Evolutionary conservation across 768 basidiomycete genomes (phyloP), one percentile per base, ranked within the genome.

Genomic region (Lentinula sp.): DNA sequence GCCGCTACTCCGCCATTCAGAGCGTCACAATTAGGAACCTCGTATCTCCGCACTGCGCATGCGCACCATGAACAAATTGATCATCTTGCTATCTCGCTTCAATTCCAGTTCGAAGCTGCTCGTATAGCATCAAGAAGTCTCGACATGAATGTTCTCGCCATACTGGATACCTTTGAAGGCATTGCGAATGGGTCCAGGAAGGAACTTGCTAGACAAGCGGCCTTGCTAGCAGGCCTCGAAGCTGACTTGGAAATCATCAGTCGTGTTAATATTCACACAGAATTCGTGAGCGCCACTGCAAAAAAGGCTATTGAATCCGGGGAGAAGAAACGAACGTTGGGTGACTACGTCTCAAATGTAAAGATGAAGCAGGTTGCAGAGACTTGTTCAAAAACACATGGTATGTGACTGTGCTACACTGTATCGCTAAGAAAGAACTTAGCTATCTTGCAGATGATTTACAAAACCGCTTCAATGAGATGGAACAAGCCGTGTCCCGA

Each of bases 311-410:
- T 91, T 48, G 88, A 91, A 61, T 77, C 81, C 0, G 91, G 89
- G 3, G 86, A 85, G 60, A 81, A 76, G 59, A 81, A 81, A 13
- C 78, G 91, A 49, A 88, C 87, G 10, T 71, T 94, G 43, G 89
- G 87, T 10, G 90, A 91, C 69, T 94, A 93, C 70, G 90, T 94
- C 28, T 87, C 87, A 15, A 80, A 78, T 64, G 82, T 77, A 54
- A 91, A 87, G 74, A 94, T 94, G 91, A 81, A 78, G 66, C 82
- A 89, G 68, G 91, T 94, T 1, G 88, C 84, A 2, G 88, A 88
- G 15, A 84, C 81, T 3, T 92, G 90, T 73, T 68, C 75, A 15
- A 79, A 80, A 52, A 85, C 87, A 28, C 88, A 93, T 75, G 83
- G 90, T 89, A 61, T 43, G 82, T 75, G 23, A 16, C 32, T 54